Evolutionary conservation across 768 basidiomycete species (phyloP), one percentile per base, ranked within the genome.

Genomic region (Russula emetica): DNA sequence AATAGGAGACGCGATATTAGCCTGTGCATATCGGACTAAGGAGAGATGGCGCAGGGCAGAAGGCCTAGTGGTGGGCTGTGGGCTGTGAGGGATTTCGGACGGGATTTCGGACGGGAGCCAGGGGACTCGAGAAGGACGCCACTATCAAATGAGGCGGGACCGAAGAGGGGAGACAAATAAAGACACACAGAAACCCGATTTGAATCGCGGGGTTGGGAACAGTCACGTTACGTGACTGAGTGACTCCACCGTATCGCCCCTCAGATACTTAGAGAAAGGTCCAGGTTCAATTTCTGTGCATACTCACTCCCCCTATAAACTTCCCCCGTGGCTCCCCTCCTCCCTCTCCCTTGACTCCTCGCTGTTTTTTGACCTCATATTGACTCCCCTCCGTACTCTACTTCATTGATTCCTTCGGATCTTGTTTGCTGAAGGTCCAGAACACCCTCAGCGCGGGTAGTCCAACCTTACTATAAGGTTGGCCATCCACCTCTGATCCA

Each of bases 401-500:
- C 42, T 45, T 24, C 62, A 16, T 36, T 56, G 52, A 24, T 67
- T 63, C 55, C 69, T 70, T 68, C 71, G 71, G 70, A 53, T 1
- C 34, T 1, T 38, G 24, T 53, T 28, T 22, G 58, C 69, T 70
- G 68, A 70, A 62, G 47, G 62, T 14, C 66, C 66, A 70, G 70
- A 69, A 69, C 70, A 72, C 74, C 49, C 51, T 65, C 67, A 53
- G 42, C 13, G 16, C 75, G 78, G 78, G 72, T 79, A 70, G 68
- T 66, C 81, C 78, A 79, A 75, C 77, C 64, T 65, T 79, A 71
- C 74, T 73, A 70, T 70, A 78, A 73, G 71, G 74, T 75, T 73
- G 70, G 77, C 54, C 66, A 68, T 72, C 71, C 74, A 34, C 36
- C 71, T 60, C 53, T 69, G 32, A 42, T 58, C 61, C 63, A 61